Percentiles rank a stretch among this genome's conserved stretches.
Evolutionary conservation across 352 stramenopile genomes (phyloP).

Genomic region (Albugo candida): DNA sequence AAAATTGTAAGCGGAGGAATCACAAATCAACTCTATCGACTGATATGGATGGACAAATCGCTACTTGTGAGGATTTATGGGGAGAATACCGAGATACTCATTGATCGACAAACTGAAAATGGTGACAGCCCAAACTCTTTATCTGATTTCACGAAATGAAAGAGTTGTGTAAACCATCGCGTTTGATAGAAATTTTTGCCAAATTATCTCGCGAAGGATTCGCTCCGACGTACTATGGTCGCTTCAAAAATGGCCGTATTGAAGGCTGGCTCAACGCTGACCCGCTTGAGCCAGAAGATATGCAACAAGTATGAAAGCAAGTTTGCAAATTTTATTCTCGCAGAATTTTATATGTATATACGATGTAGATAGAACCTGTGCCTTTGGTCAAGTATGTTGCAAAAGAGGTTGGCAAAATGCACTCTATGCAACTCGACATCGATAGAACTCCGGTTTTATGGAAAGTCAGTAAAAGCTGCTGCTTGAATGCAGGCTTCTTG

Average conservation of each 20-base stretch:
- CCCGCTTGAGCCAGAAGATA: slow-evolving; percentile 72
- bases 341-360: neutral
- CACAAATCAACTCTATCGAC: slow-evolving; percentile 84
- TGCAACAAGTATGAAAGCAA: slow-evolving; percentile 27
- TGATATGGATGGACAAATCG: slow-evolving; percentile 44
- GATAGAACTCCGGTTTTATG: slow-evolving; percentile 43
- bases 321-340: neutral
- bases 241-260: slow-evolving; percentile 83
- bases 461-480: slow-evolving; percentile 12
- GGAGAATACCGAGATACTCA: slow-evolving; percentile 84
- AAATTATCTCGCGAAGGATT: slow-evolving; percentile 66
- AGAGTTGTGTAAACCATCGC: slow-evolving; percentile 2
- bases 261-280: slow-evolving; percentile 78
- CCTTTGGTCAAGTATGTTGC: slow-evolving; percentile 77
- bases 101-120: slow-evolving; percentile 83
- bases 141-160: neutral
- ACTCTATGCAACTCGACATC: slow-evolving; percentile 63
- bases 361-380: slow-evolving; percentile 23
- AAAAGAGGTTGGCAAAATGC: slow-evolving; percentile 73
- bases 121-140: slow-evolving; percentile 18
- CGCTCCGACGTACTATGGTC: slow-evolving; percentile 76
- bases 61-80: slow-evolving; percentile 73
- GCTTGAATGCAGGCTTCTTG: slow-evolving; percentile 1
- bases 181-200: slow-evolving; percentile 53
- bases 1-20: slow-evolving; percentile 83